phyloP scores from a whole-genome alignment of 257 asterid species.

The Forsythia suspensa region DNA sequence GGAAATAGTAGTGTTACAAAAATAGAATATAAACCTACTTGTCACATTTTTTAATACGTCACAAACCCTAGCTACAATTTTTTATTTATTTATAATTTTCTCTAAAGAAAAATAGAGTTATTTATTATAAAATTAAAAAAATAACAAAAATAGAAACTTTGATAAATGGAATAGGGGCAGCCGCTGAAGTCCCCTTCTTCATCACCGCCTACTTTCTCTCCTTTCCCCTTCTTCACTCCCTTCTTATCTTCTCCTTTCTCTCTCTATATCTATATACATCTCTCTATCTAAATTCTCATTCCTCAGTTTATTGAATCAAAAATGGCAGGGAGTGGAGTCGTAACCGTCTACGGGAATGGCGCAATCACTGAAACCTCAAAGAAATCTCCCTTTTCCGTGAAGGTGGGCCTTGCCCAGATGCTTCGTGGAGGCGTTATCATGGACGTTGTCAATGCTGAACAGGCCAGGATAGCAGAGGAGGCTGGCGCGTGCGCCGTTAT shows the following conservation, averaged over 20 bases:
- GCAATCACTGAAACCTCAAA: constrained; percentile 77
- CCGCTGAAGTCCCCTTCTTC: not conserved
- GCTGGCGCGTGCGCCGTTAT: constrained; percentile 97
- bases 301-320: not conserved
- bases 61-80: no score
- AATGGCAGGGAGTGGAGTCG: constrained; percentile 93
- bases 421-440: constrained; percentile 94
- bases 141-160: no score
- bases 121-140: no score
- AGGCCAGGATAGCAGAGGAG: constrained; percentile 92
- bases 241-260: not conserved
- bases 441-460: constrained; percentile 93
- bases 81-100: no score
- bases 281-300: not conserved
- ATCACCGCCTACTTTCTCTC: not conserved
- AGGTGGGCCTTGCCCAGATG: constrained; percentile 95
- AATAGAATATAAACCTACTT: no score
- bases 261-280: not conserved
- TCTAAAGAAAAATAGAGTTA: no score
- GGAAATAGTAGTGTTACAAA: no score
- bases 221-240: not conserved
- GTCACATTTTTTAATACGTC: no score
- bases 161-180: not conserved
- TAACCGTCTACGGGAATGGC: constrained; percentile 86
- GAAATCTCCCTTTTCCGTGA: constrained; percentile 86